These are phyloP conservation scores for Globisporangium middletonii DNA, from an alignment of 352 stramenopile genomes.

Conservation along the genomic window DNA sequence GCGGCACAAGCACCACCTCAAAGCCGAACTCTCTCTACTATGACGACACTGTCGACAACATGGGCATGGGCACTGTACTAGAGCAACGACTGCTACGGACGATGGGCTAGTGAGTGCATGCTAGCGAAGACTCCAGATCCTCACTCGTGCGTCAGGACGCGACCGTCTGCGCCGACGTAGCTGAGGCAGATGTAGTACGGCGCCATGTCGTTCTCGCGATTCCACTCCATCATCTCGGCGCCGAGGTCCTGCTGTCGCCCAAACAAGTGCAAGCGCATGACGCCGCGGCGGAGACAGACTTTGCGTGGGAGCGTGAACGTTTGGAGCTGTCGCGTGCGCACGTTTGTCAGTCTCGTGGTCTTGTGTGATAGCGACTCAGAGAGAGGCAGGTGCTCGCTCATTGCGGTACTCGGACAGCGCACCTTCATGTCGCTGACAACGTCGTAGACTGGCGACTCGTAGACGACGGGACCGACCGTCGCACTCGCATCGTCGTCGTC, in stretches of 20 bases:
- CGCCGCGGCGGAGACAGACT: conserved; percentile 38
- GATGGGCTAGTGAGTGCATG: not conserved
- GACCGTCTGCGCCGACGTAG: conserved; percentile 37
- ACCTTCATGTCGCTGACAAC: conserved; percentile 48
- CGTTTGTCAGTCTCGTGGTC: not conserved
- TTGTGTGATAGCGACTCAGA: no score
- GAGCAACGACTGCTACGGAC: not conserved
- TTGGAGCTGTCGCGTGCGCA: conserved; percentile 28
- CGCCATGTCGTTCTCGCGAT: conserved; percentile 33
- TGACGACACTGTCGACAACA: no score
- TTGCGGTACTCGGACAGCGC: not conserved
- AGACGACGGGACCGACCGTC: conserved; percentile 21
- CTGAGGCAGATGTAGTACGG: conserved; percentile 76
- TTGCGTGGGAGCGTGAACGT: conserved; percentile 32
- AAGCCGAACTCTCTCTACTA: no score
- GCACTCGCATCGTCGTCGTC: conserved; percentile 1
- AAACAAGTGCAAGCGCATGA: conserved; percentile 52
- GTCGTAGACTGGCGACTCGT: conserved; percentile 44
- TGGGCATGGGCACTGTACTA: no score
- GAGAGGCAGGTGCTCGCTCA: not conserved
- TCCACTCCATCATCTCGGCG: conserved; percentile 34
- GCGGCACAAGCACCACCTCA: no score
- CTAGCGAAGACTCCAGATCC: not conserved
- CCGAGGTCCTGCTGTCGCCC: conserved; percentile 46
- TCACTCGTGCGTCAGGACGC: not conserved